These are phyloP conservation scores for Globisporangium takayamanum DNA, from an alignment of 352 stramenopile species.

Conservation along the genomic window DNA sequence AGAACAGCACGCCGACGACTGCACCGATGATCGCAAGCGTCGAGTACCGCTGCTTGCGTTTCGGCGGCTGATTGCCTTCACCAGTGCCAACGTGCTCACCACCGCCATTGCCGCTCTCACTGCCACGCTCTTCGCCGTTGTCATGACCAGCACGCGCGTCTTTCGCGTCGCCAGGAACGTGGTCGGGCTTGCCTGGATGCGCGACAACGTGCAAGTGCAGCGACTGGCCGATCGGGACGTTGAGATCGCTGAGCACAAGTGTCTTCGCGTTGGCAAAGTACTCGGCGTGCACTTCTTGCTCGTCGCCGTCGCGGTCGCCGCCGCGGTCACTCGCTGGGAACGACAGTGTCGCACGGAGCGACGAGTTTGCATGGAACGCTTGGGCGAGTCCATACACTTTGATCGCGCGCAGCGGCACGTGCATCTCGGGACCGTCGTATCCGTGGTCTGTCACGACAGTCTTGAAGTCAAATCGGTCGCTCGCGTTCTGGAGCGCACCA, in stretches of 20 bases:
- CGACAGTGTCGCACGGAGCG: conserved; percentile 25
- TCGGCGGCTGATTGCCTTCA: conserved; percentile 1
- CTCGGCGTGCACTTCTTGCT: conserved; percentile 27
- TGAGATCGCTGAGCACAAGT: conserved; percentile 44
- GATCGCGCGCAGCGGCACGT: conserved; percentile 41
- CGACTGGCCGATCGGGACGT: conserved; percentile 36
- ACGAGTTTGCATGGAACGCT: conserved; percentile 51
- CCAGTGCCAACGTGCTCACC: background rate
- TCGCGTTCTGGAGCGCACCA: conserved; percentile 26
- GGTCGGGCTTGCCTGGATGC: conserved; percentile 14
- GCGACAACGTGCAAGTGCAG: conserved; percentile 38
- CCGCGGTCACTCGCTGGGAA: background rate
- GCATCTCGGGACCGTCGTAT: conserved; percentile 67
- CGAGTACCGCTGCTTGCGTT: conserved; percentile 18
- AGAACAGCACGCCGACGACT: conserved; percentile 34
- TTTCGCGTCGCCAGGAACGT: conserved; percentile 5
- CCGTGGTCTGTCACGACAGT: conserved; percentile 27
- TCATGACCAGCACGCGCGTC: conserved; percentile 1
- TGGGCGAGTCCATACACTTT: conserved; percentile 50
- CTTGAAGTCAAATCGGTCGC: conserved; percentile 33
- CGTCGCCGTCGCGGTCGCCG: background rate
- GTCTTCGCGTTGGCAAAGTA: conserved; percentile 69
- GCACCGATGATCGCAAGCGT: conserved; percentile 34
- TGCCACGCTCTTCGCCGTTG: background rate
- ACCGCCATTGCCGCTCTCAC: background rate